Base-by-base conservation (phyloP, 2,329 filamentous ascomycete species). In the Arthrobotrys iridis region DNA sequence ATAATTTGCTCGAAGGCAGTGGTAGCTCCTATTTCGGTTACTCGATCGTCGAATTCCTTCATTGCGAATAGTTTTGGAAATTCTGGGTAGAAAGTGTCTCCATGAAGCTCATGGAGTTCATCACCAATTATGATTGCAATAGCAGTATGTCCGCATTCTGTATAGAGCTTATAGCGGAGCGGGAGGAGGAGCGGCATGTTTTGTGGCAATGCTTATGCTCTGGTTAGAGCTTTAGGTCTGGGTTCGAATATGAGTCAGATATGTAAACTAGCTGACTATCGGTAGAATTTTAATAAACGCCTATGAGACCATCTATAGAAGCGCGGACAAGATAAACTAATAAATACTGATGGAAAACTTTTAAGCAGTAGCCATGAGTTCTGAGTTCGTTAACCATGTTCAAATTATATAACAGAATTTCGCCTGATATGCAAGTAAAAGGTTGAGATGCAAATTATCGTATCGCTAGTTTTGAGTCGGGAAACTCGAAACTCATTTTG, bases 131-230 rank as follows among this genome's bases (percentile, higher is more conserved):
- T 58, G 22, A 58, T n/a, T 0, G 62, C 22, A 15, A 66, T 46
- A 1, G 33, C 35, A n/a, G 62, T 58, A 28, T 66, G 48, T n/a
- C 3, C 46, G 18, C 48, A 66, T 46, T 18, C 7, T 8, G 33
- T 24, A 33, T 65, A 65, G 8, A 65, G 28, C 35, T 65, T 65
- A n/a, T 57, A 57, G 4, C 62, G 33, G 20, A 65, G n/a, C 26
- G 62, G 62, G n/a, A 55, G 13, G 10, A 41, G 6, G 15, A 64
- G 5, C n/a, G n/a, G n/a, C n/a, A n/a, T n/a, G 13, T 35, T n/a
- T 26, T 18, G 8, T n/a, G 11, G 11, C 5, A 33, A n/a, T n/a
- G n/a, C n/a, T n/a, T n/a, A n/a, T n/a, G n/a, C n/a, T n/a, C n/a
- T n/a, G n/a, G n/a, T n/a, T n/a, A n/a, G n/a, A n/a, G n/a, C n/a